A percentile compares a stretch with the other conserved stretches of the same genome.
Conservation (phyloP, 495 filamentous ascomycete species). For the Lepraria neglecta region DNA sequence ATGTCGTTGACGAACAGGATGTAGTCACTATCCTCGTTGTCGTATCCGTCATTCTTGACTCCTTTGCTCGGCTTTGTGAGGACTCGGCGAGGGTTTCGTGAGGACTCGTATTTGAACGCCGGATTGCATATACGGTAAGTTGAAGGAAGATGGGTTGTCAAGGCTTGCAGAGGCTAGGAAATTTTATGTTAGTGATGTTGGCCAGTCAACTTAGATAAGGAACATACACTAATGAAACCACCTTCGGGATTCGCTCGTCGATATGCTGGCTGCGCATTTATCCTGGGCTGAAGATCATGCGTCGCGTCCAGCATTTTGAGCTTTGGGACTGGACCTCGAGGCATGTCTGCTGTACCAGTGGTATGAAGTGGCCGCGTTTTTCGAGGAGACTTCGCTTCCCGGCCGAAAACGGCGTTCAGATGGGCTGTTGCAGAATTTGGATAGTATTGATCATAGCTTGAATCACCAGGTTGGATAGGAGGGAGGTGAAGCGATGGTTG, state of each 20-base stretch:
- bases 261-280: slow-evolving; percentile 82
- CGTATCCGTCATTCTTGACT: slow-evolving; percentile 96
- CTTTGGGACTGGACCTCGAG: slow-evolving; percentile 74
- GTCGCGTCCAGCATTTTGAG: slow-evolving; percentile 70
- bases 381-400: slow-evolving; percentile 69
- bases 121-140: slow-evolving; percentile 99
- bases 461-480: slow-evolving; percentile 60
- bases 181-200: slow-evolving; percentile 7
- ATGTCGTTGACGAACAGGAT: slow-evolving; percentile 99
- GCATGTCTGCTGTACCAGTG: slow-evolving; percentile 41
- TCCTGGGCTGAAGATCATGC: slow-evolving; percentile 70
- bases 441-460: slow-evolving; percentile 60
- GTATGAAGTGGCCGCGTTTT: slow-evolving; percentile 44
- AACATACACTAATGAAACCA: slow-evolving; percentile 92
- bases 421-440: slow-evolving; percentile 61
- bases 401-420: slow-evolving; percentile 63
- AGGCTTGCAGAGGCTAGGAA: slow-evolving; percentile 81
- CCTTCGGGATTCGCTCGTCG: slow-evolving; percentile 93
- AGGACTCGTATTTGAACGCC: slow-evolving; percentile 97
- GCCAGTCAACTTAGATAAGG: slow-evolving; percentile 12
- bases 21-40: slow-evolving; percentile 99
- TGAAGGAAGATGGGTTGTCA: slow-evolving; percentile 86
- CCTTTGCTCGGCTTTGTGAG: slow-evolving; percentile 99
- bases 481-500: slow-evolving; percentile 54
- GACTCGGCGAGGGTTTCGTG: slow-evolving; percentile 92